Base-by-base conservation (phyloP, 1,284 basidiomycete species). In the Cryptococcus sp. region DNA sequence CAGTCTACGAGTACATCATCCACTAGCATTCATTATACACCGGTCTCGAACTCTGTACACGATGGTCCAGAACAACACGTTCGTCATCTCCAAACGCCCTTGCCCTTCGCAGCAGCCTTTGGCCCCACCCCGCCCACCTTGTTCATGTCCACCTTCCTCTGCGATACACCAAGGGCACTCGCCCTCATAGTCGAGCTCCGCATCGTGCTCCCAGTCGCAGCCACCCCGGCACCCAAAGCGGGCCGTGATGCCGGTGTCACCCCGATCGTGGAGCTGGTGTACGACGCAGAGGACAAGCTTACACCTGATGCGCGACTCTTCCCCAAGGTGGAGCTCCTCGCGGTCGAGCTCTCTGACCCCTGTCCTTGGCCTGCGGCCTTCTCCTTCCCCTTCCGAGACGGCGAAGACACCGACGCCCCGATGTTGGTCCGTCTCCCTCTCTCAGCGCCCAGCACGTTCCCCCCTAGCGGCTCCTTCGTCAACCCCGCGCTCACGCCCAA, bases 391-490 rank as follows among this genome's bases (percentile, higher is more conserved):
- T 57, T 53, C 13, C 42, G 43, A 6, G 38, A 50, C 15, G 55
- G 52, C 15, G 55, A 51, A 28, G 51, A 15, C 11, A 36, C 28
- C 1, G 45, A 50, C 16, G 13, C n/a, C 15, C 37, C 49, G 1
- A 55, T 50, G 50, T 68, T 68, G 1, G 55, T 59, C 40, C 53
- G 53, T 40, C 62, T 54, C 13, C 66, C 62, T 36, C 61, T 53
- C 42, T 69, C 67, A 7, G 40, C 39, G 2, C 61, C 63, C 9
- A 69, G 38, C n/a, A 66, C 57, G 38, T 46, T 57, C n/a, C 33
- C 40, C 28, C 42, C 53, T 12, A 33, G 23, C 23, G 53, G 35
- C 35, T 49, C 43, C 43, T 33, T 56, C 28, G n/a, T 50, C 38
- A n/a, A n/a, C 12, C 36, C 20, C 46, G 18, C 39, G n/a, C 40